Evolutionary conservation across 805 yeast genomes (phyloP).

Genomic region (Pichia occidentalis): DNA sequence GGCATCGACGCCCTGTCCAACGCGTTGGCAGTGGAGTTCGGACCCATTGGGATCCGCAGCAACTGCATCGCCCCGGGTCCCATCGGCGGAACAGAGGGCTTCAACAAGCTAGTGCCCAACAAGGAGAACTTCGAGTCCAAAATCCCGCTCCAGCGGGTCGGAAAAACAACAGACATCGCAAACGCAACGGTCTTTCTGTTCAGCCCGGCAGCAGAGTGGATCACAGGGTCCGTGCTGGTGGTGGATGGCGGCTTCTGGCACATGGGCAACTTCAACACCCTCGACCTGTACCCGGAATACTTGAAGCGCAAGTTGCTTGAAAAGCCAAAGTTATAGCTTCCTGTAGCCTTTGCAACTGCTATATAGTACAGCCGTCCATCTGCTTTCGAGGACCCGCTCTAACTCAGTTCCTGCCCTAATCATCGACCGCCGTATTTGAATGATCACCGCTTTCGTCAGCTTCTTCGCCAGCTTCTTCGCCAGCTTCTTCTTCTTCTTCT

Average conservation of each 20-base stretch:
- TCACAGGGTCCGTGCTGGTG: conserved; percentile 70
- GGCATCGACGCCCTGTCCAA: conserved; percentile 86
- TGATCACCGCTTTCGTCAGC: too few species aligned
- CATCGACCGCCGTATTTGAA: too few species aligned
- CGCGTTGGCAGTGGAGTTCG: conserved; percentile 83
- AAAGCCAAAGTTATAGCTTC: conserved; percentile 21
- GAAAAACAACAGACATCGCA: conserved; percentile 74
- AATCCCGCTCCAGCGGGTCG: conserved; percentile 64
- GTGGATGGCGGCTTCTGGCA: conserved; percentile 96
- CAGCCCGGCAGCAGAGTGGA: conserved; percentile 72
- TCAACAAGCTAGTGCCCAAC: conserved; percentile 51
- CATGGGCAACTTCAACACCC: conserved; percentile 40
- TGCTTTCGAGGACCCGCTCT: too few species aligned
- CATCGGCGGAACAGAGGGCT: conserved; percentile 82
- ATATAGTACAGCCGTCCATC: background rate
- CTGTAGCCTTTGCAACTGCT: background rate
- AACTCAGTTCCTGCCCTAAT: too few species aligned
- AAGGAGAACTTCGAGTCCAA: conserved; percentile 35
- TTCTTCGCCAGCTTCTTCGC: background rate
- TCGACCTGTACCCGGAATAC: conserved; percentile 36
- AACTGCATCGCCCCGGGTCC: conserved; percentile 92
- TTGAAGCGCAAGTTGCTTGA: conserved; percentile 27
- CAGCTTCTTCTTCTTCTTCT: conserved; percentile 1
- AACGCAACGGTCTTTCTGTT: conserved; percentile 79
- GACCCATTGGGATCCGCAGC: conserved; percentile 78